Conservation (phyloP, 2,329 filamentous ascomycete genomes). For the Fonsecaea pugnacius region DNA sequence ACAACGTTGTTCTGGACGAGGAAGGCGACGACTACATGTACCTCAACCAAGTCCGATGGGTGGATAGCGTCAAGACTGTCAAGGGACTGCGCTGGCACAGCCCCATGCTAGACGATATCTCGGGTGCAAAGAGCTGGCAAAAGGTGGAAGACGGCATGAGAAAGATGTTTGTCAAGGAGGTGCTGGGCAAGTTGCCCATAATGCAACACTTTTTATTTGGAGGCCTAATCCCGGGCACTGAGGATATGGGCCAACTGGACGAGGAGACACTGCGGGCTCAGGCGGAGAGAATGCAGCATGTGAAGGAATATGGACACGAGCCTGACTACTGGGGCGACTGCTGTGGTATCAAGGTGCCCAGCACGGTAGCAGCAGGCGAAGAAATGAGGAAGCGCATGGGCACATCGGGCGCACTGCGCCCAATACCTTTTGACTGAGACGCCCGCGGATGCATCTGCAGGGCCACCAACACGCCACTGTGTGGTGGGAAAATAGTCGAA, state of each 20-base stretch:
- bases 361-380: constrained; percentile 85
- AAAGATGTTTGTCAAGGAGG: constrained; percentile 94
- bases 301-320: constrained; percentile 67
- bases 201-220: constrained; percentile 99
- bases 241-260: constrained; percentile 71
- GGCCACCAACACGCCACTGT: constrained; percentile 24
- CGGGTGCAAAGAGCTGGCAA: constrained; percentile 80
- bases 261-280: constrained; percentile 55
- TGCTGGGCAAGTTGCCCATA: constrained; percentile 88
- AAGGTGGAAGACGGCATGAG: constrained; percentile 96
- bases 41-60: constrained; percentile 87
- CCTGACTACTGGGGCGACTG: constrained; percentile 82
- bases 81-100: constrained; percentile 94
- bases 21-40: constrained; percentile 84
- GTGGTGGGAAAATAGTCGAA: constrained; percentile 21
- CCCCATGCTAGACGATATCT: constrained; percentile 98
- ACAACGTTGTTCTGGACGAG: constrained; percentile 83
- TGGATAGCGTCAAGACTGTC: constrained; percentile 95
- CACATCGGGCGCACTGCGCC: constrained; percentile 65
- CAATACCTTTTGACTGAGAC: constrained; percentile 52
- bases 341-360: constrained; percentile 96
- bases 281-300: constrained; percentile 65
- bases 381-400: constrained; percentile 78
- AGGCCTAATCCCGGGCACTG: constrained; percentile 75
- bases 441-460: constrained; percentile 21